Percentiles rank a stretch among this genome's conserved stretches.
Conservation (phyloP, 2,329 filamentous ascomycete genomes). For the Stagonosporopsis chrysanthemi region DNA sequence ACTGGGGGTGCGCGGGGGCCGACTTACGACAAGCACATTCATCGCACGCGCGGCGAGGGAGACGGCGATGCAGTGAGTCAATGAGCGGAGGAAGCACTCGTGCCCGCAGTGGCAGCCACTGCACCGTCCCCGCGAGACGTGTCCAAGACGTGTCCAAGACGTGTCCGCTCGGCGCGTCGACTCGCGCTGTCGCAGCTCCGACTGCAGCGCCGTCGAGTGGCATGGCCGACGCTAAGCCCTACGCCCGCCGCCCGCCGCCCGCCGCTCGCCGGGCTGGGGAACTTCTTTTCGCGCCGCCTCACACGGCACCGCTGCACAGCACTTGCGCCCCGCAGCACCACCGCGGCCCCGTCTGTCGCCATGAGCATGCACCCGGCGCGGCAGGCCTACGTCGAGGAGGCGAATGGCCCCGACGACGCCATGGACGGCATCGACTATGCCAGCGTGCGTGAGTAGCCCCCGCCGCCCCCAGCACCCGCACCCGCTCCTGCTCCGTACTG, state of each 20-base stretch:
- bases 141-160: too few species aligned
- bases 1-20: too few species aligned
- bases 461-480: too few species aligned
- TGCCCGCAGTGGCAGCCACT: too few species aligned
- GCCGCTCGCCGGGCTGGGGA: too few species aligned
- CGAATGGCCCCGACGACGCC: slow-evolving; percentile 64
- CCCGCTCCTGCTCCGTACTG: slow-evolving; percentile 1
- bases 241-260: slow-evolving; percentile 17
- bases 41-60: slow-evolving; percentile 13
- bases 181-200: too few species aligned
- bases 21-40: slow-evolving; percentile 34
- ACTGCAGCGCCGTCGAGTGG: too few species aligned
- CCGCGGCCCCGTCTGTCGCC: slow-evolving; percentile 25
- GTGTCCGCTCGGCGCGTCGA: too few species aligned
- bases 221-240: slow-evolving; percentile 40
- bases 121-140: too few species aligned
- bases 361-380: slow-evolving; percentile 82
- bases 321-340: slow-evolving; percentile 20
- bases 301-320: background rate
- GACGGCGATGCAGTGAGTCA: too few species aligned
- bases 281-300: too few species aligned
- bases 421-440: slow-evolving; percentile 67
- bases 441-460: slow-evolving; percentile 65
- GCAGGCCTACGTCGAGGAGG: slow-evolving; percentile 93
- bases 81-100: too few species aligned